A percentile compares a stretch with the other conserved stretches of the same genome.
phyloP scores from a whole-genome alignment of 805 yeast species.

The Pichia ethanolica region DNA sequence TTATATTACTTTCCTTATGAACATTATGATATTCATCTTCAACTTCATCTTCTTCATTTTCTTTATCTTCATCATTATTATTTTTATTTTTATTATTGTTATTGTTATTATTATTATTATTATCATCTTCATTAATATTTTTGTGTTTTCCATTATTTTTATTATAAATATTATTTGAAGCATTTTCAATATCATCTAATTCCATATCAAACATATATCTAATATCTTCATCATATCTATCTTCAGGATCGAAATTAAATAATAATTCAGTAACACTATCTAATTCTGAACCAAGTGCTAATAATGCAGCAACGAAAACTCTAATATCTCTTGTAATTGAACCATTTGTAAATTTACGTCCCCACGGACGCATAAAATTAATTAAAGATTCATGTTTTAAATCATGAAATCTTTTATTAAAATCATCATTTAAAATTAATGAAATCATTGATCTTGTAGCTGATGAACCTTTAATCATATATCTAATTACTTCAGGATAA shows the following conservation, averaged over 20 bases:
- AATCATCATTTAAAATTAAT: conserved; percentile 46
- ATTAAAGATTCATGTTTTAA: conserved; percentile 49
- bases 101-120: not conserved
- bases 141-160: not conserved
- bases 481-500: conserved; percentile 40
- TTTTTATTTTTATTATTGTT: not conserved
- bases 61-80: not conserved
- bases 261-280: conserved; percentile 47
- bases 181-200: conserved; percentile 22
- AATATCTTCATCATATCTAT: conserved; percentile 59
- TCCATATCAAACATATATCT: conserved; percentile 30
- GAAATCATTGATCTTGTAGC: conserved; percentile 59
- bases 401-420: conserved; percentile 42
- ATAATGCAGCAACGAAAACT: conserved; percentile 48
- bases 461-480: conserved; percentile 53
- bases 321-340: conserved; percentile 51
- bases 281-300: conserved; percentile 39
- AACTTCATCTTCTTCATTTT: conserved; percentile 4
- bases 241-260: conserved; percentile 51
- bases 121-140: not conserved
- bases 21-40: not conserved
- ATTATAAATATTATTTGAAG: too few relatives aligned
- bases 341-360: conserved; percentile 54
- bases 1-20: conserved; percentile 1
- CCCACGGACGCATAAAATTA: conserved; percentile 60